Evolutionary conservation across 2,329 filamentous ascomycete species (phyloP).

Genomic region (Macroventuria anomochaeta): DNA sequence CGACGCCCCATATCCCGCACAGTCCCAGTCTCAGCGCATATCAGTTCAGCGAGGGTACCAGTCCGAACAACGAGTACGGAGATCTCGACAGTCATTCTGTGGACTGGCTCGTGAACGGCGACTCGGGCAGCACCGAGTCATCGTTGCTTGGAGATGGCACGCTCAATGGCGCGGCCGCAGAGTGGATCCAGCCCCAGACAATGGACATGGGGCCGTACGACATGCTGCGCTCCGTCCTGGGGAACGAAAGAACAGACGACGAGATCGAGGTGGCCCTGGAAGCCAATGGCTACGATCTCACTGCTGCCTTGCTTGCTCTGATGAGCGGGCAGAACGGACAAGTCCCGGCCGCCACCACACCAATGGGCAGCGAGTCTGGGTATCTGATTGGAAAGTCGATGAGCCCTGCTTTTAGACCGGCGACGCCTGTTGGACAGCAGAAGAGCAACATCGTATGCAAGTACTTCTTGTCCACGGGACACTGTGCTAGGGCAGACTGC

Average conservation of each 20-base stretch:
- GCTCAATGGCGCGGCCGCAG: constrained; percentile 79
- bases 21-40: constrained; percentile 94
- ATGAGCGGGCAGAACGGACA: constrained; percentile 73
- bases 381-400: constrained; percentile 91
- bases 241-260: constrained; percentile 86
- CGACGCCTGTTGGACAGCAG: constrained; percentile 76
- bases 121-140: constrained; percentile 81
- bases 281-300: constrained; percentile 89
- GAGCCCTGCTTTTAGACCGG: constrained; percentile 72
- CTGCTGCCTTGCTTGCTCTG: constrained; percentile 85
- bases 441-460: constrained; percentile 94
- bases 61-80: constrained; percentile 82
- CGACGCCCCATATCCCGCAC: constrained; percentile 88
- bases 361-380: constrained; percentile 61
- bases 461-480: constrained; percentile 94
- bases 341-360: constrained; percentile 55
- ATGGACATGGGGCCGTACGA: constrained; percentile 97
- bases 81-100: constrained; percentile 94
- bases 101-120: constrained; percentile 92
- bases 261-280: constrained; percentile 93
- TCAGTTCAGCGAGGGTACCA: constrained; percentile 80
- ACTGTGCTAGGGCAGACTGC: constrained; percentile 93
- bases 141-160: constrained; percentile 71
- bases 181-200: constrained; percentile 73
- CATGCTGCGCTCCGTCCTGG: constrained; percentile 93